Base-by-base conservation (phyloP, 345 rosid species). In the Sisymbrium irio region DNA sequence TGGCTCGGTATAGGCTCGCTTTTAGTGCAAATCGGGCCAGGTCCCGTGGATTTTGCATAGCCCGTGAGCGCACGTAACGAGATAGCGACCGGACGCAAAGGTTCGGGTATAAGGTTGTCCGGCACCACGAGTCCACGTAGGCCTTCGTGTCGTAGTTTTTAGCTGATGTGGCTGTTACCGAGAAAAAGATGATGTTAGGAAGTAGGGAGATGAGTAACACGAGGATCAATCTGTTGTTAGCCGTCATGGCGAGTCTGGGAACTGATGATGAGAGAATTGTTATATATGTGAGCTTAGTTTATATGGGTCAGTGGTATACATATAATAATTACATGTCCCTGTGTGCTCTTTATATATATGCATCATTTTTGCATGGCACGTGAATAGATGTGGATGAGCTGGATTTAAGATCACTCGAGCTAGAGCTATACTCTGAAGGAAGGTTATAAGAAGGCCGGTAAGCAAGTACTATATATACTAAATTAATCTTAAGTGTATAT, bases 1-100 rank as follows among this genome's bases (percentile, higher is more conserved):
- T 60, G 41, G 95, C 93, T 58, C 69, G 71, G 83, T 81, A 83
- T 6, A 89, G 83, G 82, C 95, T 88, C 27, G 82, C 90, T 6
- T 85, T 30, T 18, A 94, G 69, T 45, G 98, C 89, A 11, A 83
- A 60, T 18, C 84, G 84, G 13, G 93, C 89, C 2, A 94, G 79
- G 35, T 94, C 84, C 2, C 83, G 82, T 1, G 88, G 90, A 69
- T 70, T 81, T 18, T 75, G 82, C 6, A 82, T 74, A 15, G 72
- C 68, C 22, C 74, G 56, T 57, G 80, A 77, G 74, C 82, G 71
- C 35, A 85, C 82, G 69, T 73, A 78, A 13, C 76, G 45, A 13
- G 93, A 77, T 47, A 91, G 79, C 47, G 79, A 82, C 28, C 78
- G 80, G 58, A 85, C 69, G 67, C 98, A 91, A 0, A 94, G 63